phyloP scores from a whole-genome alignment of 1,284 basidiomycete genomes.

The Irpex lacteus region DNA sequence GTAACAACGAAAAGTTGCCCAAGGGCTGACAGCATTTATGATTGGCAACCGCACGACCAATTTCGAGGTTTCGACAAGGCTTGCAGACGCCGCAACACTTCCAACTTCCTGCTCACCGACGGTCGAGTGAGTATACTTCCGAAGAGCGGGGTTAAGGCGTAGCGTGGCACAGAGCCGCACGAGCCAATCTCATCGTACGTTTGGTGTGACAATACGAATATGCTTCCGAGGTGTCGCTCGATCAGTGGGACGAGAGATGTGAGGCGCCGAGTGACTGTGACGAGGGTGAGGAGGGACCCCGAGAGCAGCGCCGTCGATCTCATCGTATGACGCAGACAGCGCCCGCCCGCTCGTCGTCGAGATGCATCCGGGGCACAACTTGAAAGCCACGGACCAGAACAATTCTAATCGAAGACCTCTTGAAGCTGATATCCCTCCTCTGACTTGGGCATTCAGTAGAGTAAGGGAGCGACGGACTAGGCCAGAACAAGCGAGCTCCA shows the following conservation, averaged over 20 bases:
- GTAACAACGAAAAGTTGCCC: too few species aligned
- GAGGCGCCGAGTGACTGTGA: background rate
- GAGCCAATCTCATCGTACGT: background rate
- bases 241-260: background rate
- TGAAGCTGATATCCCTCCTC: background rate
- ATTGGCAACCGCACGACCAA: too few species aligned
- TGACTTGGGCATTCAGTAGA: too few species aligned
- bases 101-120: too few species aligned
- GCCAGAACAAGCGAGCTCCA: background rate
- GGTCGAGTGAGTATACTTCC: too few species aligned
- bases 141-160: too few species aligned
- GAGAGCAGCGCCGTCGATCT: background rate
- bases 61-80: too few species aligned
- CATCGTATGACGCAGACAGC: background rate
- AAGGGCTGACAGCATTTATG: too few species aligned
- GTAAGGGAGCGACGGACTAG: background rate
- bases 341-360: background rate
- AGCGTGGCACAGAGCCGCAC: too few species aligned
- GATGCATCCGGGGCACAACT: background rate
- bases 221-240: background rate
- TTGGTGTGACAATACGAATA: background rate
- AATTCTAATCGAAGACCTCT: background rate
- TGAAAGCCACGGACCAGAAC: background rate
- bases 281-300: background rate
- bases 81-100: too few species aligned